These are phyloP conservation scores for Asterophora parasitica DNA, from an alignment of 768 basidiomycete species.

Conservation along the genomic window DNA sequence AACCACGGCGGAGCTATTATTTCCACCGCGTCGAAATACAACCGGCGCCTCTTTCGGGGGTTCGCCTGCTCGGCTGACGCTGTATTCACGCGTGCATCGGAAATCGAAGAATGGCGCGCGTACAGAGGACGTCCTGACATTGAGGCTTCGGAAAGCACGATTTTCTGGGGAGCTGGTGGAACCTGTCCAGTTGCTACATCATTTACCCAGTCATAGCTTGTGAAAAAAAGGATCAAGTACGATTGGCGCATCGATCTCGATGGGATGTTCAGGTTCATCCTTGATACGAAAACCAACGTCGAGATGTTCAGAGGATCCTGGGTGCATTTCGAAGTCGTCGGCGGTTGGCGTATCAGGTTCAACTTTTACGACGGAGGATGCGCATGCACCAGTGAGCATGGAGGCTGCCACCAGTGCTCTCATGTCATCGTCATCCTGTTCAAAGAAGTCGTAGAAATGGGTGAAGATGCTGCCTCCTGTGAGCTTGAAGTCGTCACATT, in stretches of 20 bases:
- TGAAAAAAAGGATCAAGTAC: too few species aligned
- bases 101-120: background rate
- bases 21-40: conserved; percentile 1
- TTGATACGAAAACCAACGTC: too few species aligned
- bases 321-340: too few species aligned
- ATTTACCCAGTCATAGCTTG: too few species aligned
- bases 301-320: too few species aligned
- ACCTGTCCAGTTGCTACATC: background rate
- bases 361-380: too few species aligned
- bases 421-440: background rate
- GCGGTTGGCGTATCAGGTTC: too few species aligned
- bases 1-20: conserved; percentile 1
- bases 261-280: too few species aligned
- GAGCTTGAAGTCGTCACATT: background rate
- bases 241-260: too few species aligned
- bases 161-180: background rate
- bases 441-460: background rate
- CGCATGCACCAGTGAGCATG: too few species aligned
- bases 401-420: background rate
- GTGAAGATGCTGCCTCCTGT: too few species aligned
- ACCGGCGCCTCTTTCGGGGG: background rate
- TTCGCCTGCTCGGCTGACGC: background rate
- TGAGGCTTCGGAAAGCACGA: background rate
- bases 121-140: background rate
- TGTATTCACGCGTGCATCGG: too few species aligned